A percentile compares a stretch with the other conserved stretches of the same genome.
Evolutionary conservation across 2,329 filamentous ascomycete genomes (phyloP).

Genomic region (Alternaria viburni): DNA sequence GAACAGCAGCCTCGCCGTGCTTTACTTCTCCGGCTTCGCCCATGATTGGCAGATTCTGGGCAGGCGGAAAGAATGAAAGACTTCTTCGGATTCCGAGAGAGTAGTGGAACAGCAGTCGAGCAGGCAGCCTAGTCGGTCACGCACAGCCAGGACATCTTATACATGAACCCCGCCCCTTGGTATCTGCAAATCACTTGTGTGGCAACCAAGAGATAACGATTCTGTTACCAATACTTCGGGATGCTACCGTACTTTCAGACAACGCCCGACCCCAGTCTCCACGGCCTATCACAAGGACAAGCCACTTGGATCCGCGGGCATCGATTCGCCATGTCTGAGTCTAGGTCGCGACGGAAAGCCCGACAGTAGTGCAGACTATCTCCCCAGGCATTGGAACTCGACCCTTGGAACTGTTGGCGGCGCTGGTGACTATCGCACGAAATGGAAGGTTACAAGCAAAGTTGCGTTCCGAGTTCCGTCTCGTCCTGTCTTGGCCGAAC

Average conservation of each 20-base stretch:
- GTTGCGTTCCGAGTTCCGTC: slow-evolving; percentile 28
- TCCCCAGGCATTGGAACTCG: background rate
- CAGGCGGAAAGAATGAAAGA: background rate
- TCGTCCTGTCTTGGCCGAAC: slow-evolving; percentile 17
- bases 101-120: background rate
- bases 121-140: background rate
- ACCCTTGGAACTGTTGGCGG: slow-evolving; percentile 28
- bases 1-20: slow-evolving; percentile 16
- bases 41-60: slow-evolving; percentile 13
- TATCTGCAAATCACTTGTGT: slow-evolving; percentile 15
- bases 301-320: background rate
- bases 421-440: slow-evolving; percentile 22
- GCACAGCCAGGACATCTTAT: slow-evolving; percentile 23
- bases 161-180: slow-evolving; percentile 11
- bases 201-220: slow-evolving; percentile 29
- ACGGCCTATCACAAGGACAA: background rate
- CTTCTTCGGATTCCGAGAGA: background rate
- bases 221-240: slow-evolving; percentile 8
- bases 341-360: background rate
- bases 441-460: slow-evolving; percentile 28
- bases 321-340: background rate
- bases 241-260: background rate
- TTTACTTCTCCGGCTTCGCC: slow-evolving; percentile 25
- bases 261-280: background rate
- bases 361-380: background rate